Base-by-base conservation (phyloP, 352 stramenopile genomes). In the Albugo candida region DNA sequence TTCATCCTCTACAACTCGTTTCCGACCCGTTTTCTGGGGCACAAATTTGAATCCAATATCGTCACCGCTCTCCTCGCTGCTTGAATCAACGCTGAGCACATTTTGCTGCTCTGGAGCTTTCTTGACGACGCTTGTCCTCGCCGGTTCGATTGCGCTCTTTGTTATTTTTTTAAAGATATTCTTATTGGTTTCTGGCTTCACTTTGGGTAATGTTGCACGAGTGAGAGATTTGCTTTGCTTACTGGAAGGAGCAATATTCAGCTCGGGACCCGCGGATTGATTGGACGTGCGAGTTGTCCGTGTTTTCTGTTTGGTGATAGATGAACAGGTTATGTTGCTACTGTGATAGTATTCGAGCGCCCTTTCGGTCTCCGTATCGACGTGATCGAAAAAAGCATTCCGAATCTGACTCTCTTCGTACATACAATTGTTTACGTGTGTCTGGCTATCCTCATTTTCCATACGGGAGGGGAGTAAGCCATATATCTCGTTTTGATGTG, bases 1-100 rank as follows among this genome's bases (percentile, higher is more conserved):
- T 31, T 83, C n/a, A n/a, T n/a, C 72, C 45, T 65, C 79, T 40
- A 82, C 81, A 16, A 85, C 56, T 35, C 70, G 65, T 44, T 79
- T 81, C 19, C 48, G 38, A 18, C 44, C 54, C 11, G 47, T 49
- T 1, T 54, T 51, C 43, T 80, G 76, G 46, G 70, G 71, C 12
- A 89, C 71, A 61, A 89, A 89, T 47, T 67, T 59, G 10, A 71
- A 74, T 1, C 61, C 63, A 19, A 77, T 71, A 6, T 57, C 65
- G 16, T 82, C 67, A 34, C 75, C 65, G 10, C 68, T 63, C 5
- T 77, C 66, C 13, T 77, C 64, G 45, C 83, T 72, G 44, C 73
- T 85, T 18, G 37, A 35, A 47, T 85, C 71, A 5, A 86, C 59
- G 1, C 67, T 72, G 8, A 83, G 58, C 35, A 82, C 66, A 19